phyloP scores from a whole-genome alignment of 192 early-diverging fungal species.

The Hyaloraphidium curvatum region DNA sequence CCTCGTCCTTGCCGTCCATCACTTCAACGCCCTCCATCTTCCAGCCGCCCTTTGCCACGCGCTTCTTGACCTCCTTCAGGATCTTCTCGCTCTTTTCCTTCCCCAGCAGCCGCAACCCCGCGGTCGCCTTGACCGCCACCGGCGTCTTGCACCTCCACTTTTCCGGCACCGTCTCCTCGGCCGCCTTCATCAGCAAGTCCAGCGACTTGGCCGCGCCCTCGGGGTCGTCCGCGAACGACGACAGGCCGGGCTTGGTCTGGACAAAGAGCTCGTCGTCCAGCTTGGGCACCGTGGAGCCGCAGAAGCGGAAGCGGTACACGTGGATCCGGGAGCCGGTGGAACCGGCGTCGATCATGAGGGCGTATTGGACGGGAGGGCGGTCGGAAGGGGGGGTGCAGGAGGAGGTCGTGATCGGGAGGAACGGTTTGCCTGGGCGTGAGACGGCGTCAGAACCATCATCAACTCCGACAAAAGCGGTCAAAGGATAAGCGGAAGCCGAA shows the following conservation, averaged over 20 bases:
- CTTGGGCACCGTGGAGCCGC: conserved; percentile 46
- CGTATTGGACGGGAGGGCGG: conserved; percentile 67
- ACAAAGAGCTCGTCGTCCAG: conserved; percentile 83
- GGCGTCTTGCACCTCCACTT: conserved; percentile 62
- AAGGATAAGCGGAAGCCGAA: too few species aligned
- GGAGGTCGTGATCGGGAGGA: not conserved
- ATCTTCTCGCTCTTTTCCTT: conserved; percentile 48
- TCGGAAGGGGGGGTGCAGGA: conserved; percentile 9
- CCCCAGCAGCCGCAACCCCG: conserved; percentile 70
- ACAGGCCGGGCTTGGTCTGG: conserved; percentile 69
- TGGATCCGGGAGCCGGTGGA: conserved; percentile 95
- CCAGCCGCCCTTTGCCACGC: conserved; percentile 40
- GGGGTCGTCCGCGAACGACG: conserved; percentile 44
- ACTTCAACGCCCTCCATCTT: conserved; percentile 50
- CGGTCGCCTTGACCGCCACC: conserved; percentile 87
- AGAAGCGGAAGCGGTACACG: conserved; percentile 91
- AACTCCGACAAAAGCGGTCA: too few species aligned
- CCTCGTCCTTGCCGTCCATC: conserved; percentile 95
- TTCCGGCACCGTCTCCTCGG: conserved; percentile 50
- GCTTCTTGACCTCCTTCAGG: conserved; percentile 42
- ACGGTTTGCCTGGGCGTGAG: not conserved
- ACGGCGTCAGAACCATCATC: not conserved
- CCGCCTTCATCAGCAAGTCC: conserved; percentile 53
- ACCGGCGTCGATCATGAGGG: conserved; percentile 88
- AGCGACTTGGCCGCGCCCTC: conserved; percentile 60